These are phyloP conservation scores for Pseudogymnoascus sp. DNA, from an alignment of 2,329 filamentous ascomycete genomes.

Conservation along the genomic window DNA sequence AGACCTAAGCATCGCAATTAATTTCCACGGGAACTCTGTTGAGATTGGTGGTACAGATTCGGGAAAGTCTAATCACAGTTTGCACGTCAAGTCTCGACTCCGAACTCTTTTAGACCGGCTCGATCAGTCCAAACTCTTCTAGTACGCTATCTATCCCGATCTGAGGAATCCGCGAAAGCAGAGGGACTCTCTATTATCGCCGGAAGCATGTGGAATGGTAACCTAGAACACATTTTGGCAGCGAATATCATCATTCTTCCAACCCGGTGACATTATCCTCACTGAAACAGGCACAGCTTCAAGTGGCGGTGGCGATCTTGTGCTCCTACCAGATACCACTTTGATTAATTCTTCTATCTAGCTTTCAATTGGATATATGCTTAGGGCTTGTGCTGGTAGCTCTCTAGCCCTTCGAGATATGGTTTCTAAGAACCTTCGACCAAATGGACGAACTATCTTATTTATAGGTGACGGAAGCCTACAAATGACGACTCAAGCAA, in stretches of 20 bases:
- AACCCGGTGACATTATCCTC: slow-evolving; percentile 48
- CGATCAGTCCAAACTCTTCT: background rate
- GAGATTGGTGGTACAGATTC: background rate
- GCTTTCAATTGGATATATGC: slow-evolving; percentile 56
- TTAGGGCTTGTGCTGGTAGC: slow-evolving; percentile 50
- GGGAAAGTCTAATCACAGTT: background rate
- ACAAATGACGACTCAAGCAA: slow-evolving; percentile 60
- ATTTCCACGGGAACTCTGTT: background rate
- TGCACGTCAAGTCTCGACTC: background rate
- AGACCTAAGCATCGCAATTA: background rate
- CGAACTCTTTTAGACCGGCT: background rate
- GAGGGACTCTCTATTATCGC: slow-evolving; percentile 20
- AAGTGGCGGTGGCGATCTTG: slow-evolving; percentile 46
- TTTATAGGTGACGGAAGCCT: slow-evolving; percentile 60
- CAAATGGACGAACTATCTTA: slow-evolving; percentile 44
- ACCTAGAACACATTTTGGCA: slow-evolving; percentile 46
- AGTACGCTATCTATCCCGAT: background rate
- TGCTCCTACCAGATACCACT: slow-evolving; percentile 42
- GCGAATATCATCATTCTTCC: slow-evolving; percentile 41
- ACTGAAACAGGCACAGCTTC: slow-evolving; percentile 53
- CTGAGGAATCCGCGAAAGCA: background rate
- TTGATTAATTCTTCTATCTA: slow-evolving; percentile 50
- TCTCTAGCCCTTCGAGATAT: slow-evolving; percentile 47
- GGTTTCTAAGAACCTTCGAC: slow-evolving; percentile 28
- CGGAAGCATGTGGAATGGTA: slow-evolving; percentile 28